Evolutionary conservation across 164 flowering plant species (phyloP).

Genomic region (Nymphaea colorata): DNA sequence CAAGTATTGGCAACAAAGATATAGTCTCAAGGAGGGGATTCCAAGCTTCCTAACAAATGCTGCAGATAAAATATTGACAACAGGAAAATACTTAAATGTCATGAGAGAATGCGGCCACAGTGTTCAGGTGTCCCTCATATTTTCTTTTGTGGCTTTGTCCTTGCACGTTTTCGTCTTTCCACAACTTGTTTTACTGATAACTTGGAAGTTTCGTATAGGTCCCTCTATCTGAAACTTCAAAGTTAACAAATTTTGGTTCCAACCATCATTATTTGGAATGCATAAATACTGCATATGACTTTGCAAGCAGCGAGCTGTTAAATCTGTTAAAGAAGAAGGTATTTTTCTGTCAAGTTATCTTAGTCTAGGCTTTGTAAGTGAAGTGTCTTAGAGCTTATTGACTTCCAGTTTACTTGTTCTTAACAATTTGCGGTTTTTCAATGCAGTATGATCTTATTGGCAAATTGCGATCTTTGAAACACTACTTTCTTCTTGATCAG

Average conservation of each 20-base stretch:
- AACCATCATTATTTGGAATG: slow-evolving; percentile 93
- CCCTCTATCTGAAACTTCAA: slow-evolving; percentile 66
- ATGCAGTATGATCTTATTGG: slow-evolving; percentile 86
- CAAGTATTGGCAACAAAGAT: slow-evolving; percentile 86
- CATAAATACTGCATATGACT: slow-evolving; percentile 79
- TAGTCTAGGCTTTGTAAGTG: too few relatives aligned
- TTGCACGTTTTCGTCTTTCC: too few relatives aligned
- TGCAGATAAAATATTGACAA: slow-evolving; percentile 81
- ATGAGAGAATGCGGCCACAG: slow-evolving; percentile 97
- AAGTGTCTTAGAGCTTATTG: too few relatives aligned
- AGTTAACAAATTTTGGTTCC: slow-evolving; percentile 66
- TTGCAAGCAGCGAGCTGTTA: slow-evolving; percentile 87
- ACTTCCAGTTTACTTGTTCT: too few relatives aligned
- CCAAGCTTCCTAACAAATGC: slow-evolving; percentile 89
- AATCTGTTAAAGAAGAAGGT: slow-evolving; percentile 90
- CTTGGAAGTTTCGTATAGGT: slow-evolving; percentile 27
- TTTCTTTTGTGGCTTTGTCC: too few relatives aligned
- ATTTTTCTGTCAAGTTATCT: not conserved
- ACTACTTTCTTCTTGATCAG: slow-evolving; percentile 98
- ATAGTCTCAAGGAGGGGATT: slow-evolving; percentile 87
- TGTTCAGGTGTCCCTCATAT: slow-evolving; percentile 57
- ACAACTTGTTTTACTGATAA: too few relatives aligned
- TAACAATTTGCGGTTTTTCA: not conserved
- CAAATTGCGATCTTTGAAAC: slow-evolving; percentile 84
- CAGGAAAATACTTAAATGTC: slow-evolving; percentile 97